Percentiles rank a stretch among this genome's conserved stretches.
Conservation (phyloP, 1,284 basidiomycete species). For the Heimioporus retisporus region DNA sequence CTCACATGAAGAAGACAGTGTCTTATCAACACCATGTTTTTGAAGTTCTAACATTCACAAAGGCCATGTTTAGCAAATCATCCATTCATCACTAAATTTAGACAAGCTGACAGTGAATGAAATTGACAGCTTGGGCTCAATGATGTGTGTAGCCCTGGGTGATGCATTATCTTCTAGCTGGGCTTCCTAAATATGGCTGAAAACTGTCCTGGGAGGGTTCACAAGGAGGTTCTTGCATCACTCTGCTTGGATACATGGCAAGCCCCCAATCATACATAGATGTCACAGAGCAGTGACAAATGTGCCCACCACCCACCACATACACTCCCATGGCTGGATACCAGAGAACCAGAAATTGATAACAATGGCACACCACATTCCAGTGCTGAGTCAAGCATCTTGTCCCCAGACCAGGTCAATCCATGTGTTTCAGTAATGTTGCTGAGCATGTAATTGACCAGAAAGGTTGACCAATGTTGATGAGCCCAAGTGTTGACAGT, state of each 20-base stretch:
- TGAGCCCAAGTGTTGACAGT: conserved; percentile 68
- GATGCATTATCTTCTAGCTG: conserved; percentile 44
- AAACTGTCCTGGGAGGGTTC: conserved; percentile 44
- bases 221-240: conserved; percentile 63
- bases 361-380: conserved; percentile 69
- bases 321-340: conserved; percentile 50
- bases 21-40: conserved; percentile 69
- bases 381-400: conserved; percentile 83
- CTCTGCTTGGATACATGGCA: conserved; percentile 74
- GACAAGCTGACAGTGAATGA: conserved; percentile 64
- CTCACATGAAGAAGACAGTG: conserved; percentile 69
- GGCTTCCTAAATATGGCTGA: conserved; percentile 38
- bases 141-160: conserved; percentile 53
- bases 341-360: conserved; percentile 77
- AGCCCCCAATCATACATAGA: conserved; percentile 76
- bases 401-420: conserved; percentile 83
- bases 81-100: conserved; percentile 72
- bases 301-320: conserved; percentile 71
- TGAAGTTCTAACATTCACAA: conserved; percentile 72
- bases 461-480: conserved; percentile 64
- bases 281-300: conserved; percentile 72
- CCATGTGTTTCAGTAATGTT: conserved; percentile 68
- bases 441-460: conserved; percentile 74
- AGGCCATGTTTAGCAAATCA: conserved; percentile 70
- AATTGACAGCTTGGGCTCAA: conserved; percentile 67